Evolutionary conservation across 129 eudicot genomes (phyloP).

Genomic region (Gnaphalium uliginosum): DNA sequence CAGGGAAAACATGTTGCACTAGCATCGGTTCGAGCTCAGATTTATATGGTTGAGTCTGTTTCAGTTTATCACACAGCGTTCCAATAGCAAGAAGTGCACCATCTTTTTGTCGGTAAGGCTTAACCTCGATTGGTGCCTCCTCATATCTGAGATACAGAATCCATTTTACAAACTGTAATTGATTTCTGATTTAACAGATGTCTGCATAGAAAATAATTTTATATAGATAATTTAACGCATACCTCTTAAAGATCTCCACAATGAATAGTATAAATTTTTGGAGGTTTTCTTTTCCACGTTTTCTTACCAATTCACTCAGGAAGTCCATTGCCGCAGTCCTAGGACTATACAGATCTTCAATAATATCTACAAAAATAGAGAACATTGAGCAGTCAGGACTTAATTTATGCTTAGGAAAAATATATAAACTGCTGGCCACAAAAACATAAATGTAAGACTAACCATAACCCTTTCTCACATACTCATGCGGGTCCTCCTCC

Average conservation of each 20-base stretch:
- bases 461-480: constrained; percentile 99
- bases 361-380: constrained; percentile 65
- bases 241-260: constrained; percentile 93
- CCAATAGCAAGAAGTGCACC: constrained; percentile 99
- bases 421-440: not conserved
- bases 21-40: constrained; percentile 91
- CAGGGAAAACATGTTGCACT: constrained; percentile 93
- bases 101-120: constrained; percentile 88
- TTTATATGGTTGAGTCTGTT: constrained; percentile 89
- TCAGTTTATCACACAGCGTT: constrained; percentile 83
- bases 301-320: constrained; percentile 91
- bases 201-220: constrained; percentile 53
- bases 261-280: constrained; percentile 77
- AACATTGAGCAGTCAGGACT: not conserved
- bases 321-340: constrained; percentile 99
- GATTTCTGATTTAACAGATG: constrained; percentile 29
- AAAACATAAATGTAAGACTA: constrained; percentile 29
- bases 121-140: constrained; percentile 65
- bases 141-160: constrained; percentile 52
- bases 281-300: constrained; percentile 92
- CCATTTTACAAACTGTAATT: not conserved
- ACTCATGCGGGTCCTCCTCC: constrained; percentile 99
- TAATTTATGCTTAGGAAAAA: not conserved
- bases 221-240: constrained; percentile 13
- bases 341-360: constrained; percentile 96